phyloP scores from a whole-genome alignment of 2,329 filamentous ascomycete species.

The Pseudogymnoascus sp. region DNA sequence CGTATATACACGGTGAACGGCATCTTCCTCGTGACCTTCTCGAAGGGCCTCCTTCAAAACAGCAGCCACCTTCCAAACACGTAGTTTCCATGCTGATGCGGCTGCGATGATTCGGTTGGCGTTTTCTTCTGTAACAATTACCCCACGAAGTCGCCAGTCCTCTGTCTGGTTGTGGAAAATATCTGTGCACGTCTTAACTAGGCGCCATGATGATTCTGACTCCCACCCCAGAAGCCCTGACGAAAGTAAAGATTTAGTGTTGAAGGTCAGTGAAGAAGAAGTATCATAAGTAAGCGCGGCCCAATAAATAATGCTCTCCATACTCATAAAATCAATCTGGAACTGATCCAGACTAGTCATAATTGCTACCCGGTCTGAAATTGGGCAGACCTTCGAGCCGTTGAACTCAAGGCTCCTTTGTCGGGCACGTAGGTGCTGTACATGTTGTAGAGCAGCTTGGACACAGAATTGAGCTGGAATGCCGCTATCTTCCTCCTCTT shows the following conservation, averaged over 20 bases:
- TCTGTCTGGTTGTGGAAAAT: slow-evolving; percentile 28
- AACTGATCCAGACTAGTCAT: slow-evolving; percentile 27
- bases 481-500: slow-evolving; percentile 38
- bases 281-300: slow-evolving; percentile 39
- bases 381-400: slow-evolving; percentile 35
- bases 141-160: slow-evolving; percentile 24
- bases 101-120: slow-evolving; percentile 29
- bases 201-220: slow-evolving; percentile 27
- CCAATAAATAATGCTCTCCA: slow-evolving; percentile 38
- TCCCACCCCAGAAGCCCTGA: slow-evolving; percentile 32
- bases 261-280: slow-evolving; percentile 37
- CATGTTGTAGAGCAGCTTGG: slow-evolving; percentile 37
- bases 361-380: slow-evolving; percentile 19
- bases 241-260: slow-evolving; percentile 35
- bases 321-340: slow-evolving; percentile 31
- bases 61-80: slow-evolving; percentile 29
- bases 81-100: slow-evolving; percentile 26
- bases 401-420: slow-evolving; percentile 38
- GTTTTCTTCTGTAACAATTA: slow-evolving; percentile 26
- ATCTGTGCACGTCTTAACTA: slow-evolving; percentile 25
- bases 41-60: slow-evolving; percentile 31
- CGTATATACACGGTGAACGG: slow-evolving; percentile 25
- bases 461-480: slow-evolving; percentile 37
- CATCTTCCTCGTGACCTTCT: slow-evolving; percentile 29
- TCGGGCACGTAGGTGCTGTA: slow-evolving; percentile 35